Base-by-base conservation (phyloP, 352 stramenopile species). In the Globisporangium recalcitrans region DNA sequence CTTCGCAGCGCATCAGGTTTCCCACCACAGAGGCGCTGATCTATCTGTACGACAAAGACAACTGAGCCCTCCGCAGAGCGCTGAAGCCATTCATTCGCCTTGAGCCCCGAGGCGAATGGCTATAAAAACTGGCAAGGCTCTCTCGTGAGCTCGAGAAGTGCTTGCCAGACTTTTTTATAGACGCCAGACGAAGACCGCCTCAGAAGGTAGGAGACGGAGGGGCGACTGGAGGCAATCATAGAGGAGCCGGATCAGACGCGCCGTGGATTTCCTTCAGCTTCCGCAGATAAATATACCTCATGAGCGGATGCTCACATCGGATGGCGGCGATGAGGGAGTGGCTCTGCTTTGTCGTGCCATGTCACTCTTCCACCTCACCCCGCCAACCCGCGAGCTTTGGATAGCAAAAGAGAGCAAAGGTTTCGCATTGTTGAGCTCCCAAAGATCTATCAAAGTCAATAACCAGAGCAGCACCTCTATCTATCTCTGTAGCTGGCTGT, bases 1-100 rank as follows among this genome's bases (percentile, higher is more conserved):
- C 40, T 52, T 62, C 55, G 19, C n/a, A 27, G 55, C 19, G 38
- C 55, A 62, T 62, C 16, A 27, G 53, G 26, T 38, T 16, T 42
- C 21, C 42, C 24, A 14, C 16, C 29, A n/a, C 36, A 38, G 4
- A 40, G 44, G 55, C 55, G 44, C 44, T 44, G 40, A 27, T 61
- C 38, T 61, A 61, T 61, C 40, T 53, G 44, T 53, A 32, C 40
- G 11, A 27, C 55, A 52, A 61, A 61, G 11, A 53, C 38, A 61
- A 61, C 53, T 61, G 55, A 53, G 19, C 53, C 47, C 22, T 29
- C 24, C 3, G 47, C 16, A 32, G 38, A 46, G 6, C 38, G 1
- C 3, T 4, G 46, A 10, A 19, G 26, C 27, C 52, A 44, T 14
- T 31, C 32, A n/a, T 24, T 9, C 19, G 21, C 11, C 29, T 58